Evolutionary conservation across 202 grass and related monocot species (phyloP).

Genomic region (Schoenoplectus triqueter): DNA sequence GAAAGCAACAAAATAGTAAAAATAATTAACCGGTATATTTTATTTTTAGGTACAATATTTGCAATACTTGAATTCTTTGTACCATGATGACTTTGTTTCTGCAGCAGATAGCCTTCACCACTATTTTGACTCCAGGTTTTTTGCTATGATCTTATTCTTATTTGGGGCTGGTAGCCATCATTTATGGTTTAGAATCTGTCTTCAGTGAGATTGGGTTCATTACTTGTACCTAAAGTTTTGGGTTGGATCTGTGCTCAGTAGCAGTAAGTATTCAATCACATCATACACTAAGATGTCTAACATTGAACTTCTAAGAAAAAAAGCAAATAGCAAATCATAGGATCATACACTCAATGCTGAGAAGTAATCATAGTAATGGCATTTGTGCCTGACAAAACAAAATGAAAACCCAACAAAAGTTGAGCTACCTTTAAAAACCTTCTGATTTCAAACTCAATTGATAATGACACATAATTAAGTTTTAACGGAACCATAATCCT

Average conservation of each 20-base stretch:
- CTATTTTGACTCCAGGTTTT: conserved; percentile 95
- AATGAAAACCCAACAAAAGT: not conserved
- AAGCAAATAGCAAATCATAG: not conserved
- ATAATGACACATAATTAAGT: not conserved
- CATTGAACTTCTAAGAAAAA: not conserved
- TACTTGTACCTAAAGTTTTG: not conserved
- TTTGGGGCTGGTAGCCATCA: not conserved
- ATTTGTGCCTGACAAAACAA: not conserved
- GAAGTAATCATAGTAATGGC: not conserved
- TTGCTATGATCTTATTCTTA: conserved; percentile 15
- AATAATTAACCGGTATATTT: conserved; percentile 42
- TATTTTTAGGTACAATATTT: conserved; percentile 75
- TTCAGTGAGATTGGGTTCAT: not conserved
- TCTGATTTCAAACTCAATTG: not conserved
- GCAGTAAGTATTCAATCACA: not conserved
- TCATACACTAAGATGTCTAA: not conserved
- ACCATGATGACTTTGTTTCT: conserved; percentile 81
- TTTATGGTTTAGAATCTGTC: not conserved
- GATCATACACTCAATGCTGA: not conserved
- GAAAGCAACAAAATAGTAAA: conserved; percentile 5
- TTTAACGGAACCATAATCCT: not conserved
- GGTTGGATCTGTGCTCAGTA: conserved; percentile 1
- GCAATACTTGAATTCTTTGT: conserved; percentile 88
- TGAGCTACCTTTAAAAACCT: not conserved
- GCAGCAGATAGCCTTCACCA: conserved; percentile 86